Conservation (phyloP, 1,139 yeast species). For the Candida tunisiensis region DNA sequence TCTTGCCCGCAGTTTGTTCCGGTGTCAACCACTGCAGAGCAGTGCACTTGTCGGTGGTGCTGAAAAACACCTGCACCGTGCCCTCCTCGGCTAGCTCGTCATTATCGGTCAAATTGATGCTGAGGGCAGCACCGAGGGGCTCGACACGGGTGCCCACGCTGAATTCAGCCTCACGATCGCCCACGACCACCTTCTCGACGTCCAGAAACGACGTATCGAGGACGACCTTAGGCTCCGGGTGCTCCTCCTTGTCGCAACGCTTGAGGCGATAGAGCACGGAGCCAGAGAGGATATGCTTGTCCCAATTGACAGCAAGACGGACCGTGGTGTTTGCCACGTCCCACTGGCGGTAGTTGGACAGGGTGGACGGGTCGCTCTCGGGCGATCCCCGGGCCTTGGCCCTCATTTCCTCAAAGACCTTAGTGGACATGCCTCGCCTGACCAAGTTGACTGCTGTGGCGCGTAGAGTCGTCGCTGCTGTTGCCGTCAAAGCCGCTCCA, state of each 20-base stretch:
- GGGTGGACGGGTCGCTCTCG: slow-evolving; percentile 48
- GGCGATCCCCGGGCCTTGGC: slow-evolving; percentile 7
- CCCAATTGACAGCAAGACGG: slow-evolving; percentile 40
- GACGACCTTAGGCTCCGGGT: no score
- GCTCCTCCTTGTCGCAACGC: slow-evolving; percentile 8
- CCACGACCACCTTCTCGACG: slow-evolving; percentile 29
- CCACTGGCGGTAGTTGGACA: slow-evolving; percentile 50
- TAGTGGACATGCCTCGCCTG: no score
- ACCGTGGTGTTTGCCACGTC: slow-evolving; percentile 34
- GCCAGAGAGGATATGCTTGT: slow-evolving; percentile 35
- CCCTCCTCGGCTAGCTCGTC: slow-evolving; percentile 8
- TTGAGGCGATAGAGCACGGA: slow-evolving; percentile 31
- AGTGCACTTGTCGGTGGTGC: slow-evolving; percentile 61
- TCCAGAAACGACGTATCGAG: slow-evolving; percentile 57
- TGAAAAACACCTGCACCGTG: slow-evolving; percentile 30
- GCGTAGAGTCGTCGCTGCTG: no score
- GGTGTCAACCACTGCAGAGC: slow-evolving; percentile 77
- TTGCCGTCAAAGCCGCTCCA: no score
- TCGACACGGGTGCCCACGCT: slow-evolving; percentile 32
- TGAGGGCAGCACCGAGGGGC: slow-evolving; percentile 52
- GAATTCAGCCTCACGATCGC: slow-evolving; percentile 23
- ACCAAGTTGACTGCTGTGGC: no score
- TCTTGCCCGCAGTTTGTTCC: slow-evolving; percentile 62
- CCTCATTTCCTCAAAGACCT: no score
- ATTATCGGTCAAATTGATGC: slow-evolving; percentile 16